Base-by-base conservation (phyloP, 2,329 filamentous ascomycete species). In the Fusarium sulawesiense region DNA sequence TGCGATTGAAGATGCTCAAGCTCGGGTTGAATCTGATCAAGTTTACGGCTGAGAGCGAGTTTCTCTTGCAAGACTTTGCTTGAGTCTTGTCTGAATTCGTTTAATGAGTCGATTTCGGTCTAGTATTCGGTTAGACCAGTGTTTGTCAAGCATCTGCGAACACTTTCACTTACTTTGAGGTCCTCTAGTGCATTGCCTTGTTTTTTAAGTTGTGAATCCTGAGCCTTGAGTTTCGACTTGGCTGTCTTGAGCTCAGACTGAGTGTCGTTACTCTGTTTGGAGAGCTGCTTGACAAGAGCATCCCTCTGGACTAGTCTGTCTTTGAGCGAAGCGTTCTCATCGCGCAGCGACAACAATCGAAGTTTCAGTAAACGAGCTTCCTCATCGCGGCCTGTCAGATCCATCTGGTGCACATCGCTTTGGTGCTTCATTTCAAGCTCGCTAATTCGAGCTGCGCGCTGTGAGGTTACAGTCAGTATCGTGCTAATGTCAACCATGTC, bases 341-440 rank as follows among this genome's bases (percentile, higher is more conserved):
- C 89, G 66, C 90, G 86, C n/a, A 92, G 83, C n/a, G 94, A 80
- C 56, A 94, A 81, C 57, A 90, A 85, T 67, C 90, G 88, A 65
- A 95, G 85, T 71, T 89, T 89, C 55, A 93, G 80, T 69, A 90
- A 87, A 49, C 94, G 89, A 41, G 88, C 84, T 64, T 91, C 88
- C 78, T 98, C 94, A 70, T 93, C 89, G 74, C 92, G 92, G 71
- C 88, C 82, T 58, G 97, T 84, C 13, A 91, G 83, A 56, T 92
- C 87, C 37, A 91, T 87, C 57, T 89, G 84, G 72, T 91, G 89
- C 57, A 87, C 80, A 70, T 86, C 87, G 64, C 86, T 85, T 71
- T 91, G 88, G 77, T 94, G 93, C 73, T 88, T 88, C 65, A 92
- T 81, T 77, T 97, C 93, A 56, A 94, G 85, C 25, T 84, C 79